Evolutionary conservation across 345 rosid genomes (phyloP), one percentile per base, ranked within the genome.

Genomic region (Rhodamnia rubescens): DNA sequence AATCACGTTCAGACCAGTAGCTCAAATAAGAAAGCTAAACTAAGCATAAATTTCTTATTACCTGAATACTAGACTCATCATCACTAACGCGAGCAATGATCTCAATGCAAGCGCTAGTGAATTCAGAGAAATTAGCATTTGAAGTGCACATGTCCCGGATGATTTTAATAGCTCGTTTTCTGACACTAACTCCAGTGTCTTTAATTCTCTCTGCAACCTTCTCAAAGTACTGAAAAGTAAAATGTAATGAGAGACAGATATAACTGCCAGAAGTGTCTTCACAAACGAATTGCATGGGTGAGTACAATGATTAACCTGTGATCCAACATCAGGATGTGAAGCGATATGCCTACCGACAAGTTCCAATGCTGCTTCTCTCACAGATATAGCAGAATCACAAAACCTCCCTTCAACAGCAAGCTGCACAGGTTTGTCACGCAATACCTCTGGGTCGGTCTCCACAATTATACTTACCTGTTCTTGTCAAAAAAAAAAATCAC

Each of bases 261-360:
- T 26, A 84, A 58, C 40, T 55, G 5, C 59, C 85, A 24, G 54
- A 84, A 27, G 54, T 8, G 54, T 59, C 85, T 84, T 42, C 80
- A 36, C 85, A 87, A 59, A 52, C 50, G 51, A 51, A 59, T 84
- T 44, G 69, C 40, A 82, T 20, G 55, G 53, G 74, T 9, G 36
- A 55, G 14, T 44, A 69, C 4, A 56, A 84, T 85, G 16, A 85
- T 82, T 89, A 88, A 96, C 99, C 99, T 97, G 89, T 90, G 94
- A 88, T 85, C 97, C 97, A 88, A 97, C 99, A 89, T 93, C 99
- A 86, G 99, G 99, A 92, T 97, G 98, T 49, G 98, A 96, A 84
- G 99, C 95, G 90, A 97, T 97, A 89, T 97, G 97, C 91, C 99
- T 93, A 83, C 99, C 99, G 54, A 97, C 99, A 89, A 97, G 99